Evolutionary conservation across 2,329 filamentous ascomycete genomes (phyloP), one percentile per base, ranked within the genome.

Genomic region (Mollisia scopiformis): DNA sequence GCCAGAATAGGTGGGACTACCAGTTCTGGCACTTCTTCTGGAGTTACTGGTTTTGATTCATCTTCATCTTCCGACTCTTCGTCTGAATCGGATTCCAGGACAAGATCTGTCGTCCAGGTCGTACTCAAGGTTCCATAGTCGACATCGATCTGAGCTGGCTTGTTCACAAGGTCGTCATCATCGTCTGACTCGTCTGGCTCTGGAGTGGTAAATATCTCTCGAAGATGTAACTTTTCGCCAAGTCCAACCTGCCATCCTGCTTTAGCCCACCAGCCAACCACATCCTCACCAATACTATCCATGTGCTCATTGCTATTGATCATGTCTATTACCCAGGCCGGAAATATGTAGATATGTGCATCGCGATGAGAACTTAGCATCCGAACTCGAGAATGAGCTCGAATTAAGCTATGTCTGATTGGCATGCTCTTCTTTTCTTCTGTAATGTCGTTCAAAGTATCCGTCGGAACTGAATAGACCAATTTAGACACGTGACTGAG

Each of bases 231-330:
- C 75, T 96, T 97, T 55, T 90, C 86, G 0, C 85, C 86, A 2
- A 97, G 80, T 0, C 92, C 91, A 2, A 84, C 81, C 75, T 98
- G 93, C 95, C 95, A 99, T 57, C 88, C 88, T 0, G 94, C 88
- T 75, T 98, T 98, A 33, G 93, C 92, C 93, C 93, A 97, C 90
- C 92, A 97, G 6, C 93, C 93, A 16, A 98, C 81, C 6, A 97
- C 87, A 71, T 98, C 94, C 74, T 98, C 94, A 31, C 90, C 91
- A 51, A 99, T 88, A 58, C 89, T 96, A 69, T 97, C 91, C 64
- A 99, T 86, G 11, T 84, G 87, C 30, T 93, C 89, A 70, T 97
- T 96, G 63, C 84, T 81, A 60, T 86, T 84, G 43, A 96, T 86
- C 74, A 97, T 90, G 57, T 96, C 89, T 70, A 97, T 85, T 8